Evolutionary conservation across 73 alveolate genomes (phyloP).

Genomic region (Symbiodinium pilosum): DNA sequence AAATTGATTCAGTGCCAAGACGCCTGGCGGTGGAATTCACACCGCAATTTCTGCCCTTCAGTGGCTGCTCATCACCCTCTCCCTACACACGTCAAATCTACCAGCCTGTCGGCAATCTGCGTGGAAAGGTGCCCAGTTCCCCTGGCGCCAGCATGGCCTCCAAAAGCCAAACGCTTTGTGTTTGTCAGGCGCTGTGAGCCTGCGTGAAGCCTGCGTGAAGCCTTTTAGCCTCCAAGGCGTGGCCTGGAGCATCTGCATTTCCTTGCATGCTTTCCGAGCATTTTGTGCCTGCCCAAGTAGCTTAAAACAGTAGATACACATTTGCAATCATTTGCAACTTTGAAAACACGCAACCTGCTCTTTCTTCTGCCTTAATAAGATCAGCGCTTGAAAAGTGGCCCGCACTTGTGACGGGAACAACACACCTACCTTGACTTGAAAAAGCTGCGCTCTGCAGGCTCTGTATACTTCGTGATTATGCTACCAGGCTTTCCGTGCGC

Average conservation of each 20-base stretch:
- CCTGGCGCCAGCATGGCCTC: slow-evolving; percentile 91
- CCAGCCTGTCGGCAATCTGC: background rate
- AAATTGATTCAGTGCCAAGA: too few species aligned
- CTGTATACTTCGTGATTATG: slow-evolving; percentile 36
- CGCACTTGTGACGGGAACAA: background rate
- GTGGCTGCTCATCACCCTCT: background rate
- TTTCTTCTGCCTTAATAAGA: too few species aligned
- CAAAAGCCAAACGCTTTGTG: background rate
- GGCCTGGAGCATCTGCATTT: slow-evolving; percentile 79
- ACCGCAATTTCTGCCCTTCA: background rate
- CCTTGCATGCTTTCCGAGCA: slow-evolving; percentile 55
- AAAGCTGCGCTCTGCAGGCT: slow-evolving; percentile 31
- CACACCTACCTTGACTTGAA: background rate
- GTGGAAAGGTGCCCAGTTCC: slow-evolving; percentile 54
- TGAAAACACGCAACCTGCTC: too few species aligned
- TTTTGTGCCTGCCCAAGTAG: slow-evolving; percentile 12
- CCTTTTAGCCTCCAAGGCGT: background rate
- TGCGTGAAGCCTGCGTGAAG: too few species aligned
- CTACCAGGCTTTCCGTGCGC: slow-evolving; percentile 82
- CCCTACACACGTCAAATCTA: too few species aligned
- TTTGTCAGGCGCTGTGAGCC: background rate
- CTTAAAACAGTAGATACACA: too few species aligned
- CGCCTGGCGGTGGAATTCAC: slow-evolving; percentile 10
- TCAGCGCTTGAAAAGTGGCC: too few species aligned
- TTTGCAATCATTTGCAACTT: too few species aligned